Conservation (phyloP, 169 alveolate species). For the Neospora caninum region DNA sequence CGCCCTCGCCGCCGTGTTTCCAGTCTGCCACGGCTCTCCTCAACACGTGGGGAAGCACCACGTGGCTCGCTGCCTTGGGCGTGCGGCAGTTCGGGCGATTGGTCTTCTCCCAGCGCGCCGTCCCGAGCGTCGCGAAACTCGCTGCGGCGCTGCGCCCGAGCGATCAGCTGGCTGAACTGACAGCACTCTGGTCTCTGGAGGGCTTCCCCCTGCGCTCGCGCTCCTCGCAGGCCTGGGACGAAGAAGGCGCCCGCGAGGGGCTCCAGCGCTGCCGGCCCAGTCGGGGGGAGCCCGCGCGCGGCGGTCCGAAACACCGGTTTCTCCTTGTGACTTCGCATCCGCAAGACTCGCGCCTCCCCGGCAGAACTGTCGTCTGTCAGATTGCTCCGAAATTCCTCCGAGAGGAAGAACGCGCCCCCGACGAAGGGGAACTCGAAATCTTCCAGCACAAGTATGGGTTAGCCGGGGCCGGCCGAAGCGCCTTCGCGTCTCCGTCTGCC, state of each 20-base stretch:
- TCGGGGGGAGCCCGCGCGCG: neutral
- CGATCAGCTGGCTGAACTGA: neutral
- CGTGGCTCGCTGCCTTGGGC: neutral
- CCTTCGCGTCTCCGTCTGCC: neutral
- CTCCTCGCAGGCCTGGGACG: neutral
- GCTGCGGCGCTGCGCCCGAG: neutral
- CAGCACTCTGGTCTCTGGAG: neutral
- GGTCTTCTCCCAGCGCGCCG: neutral
- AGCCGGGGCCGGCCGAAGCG: neutral
- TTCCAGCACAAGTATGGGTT: neutral
- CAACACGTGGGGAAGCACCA: neutral
- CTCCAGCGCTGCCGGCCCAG: neutral
- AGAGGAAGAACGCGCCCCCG: neutral
- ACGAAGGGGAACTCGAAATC: neutral
- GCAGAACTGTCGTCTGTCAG: neutral
- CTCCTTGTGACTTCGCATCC: neutral
- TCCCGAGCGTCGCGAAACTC: neutral
- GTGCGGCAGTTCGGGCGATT: neutral
- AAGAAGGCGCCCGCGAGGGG: neutral
- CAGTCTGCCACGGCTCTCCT: neutral
- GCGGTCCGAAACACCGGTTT: neutral
- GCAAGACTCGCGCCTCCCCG: neutral
- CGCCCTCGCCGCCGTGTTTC: neutral
- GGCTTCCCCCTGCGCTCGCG: neutral
- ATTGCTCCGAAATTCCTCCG: neutral